Base-by-base conservation (phyloP, 768 basidiomycete genomes). In the Obba rivulosa region DNA sequence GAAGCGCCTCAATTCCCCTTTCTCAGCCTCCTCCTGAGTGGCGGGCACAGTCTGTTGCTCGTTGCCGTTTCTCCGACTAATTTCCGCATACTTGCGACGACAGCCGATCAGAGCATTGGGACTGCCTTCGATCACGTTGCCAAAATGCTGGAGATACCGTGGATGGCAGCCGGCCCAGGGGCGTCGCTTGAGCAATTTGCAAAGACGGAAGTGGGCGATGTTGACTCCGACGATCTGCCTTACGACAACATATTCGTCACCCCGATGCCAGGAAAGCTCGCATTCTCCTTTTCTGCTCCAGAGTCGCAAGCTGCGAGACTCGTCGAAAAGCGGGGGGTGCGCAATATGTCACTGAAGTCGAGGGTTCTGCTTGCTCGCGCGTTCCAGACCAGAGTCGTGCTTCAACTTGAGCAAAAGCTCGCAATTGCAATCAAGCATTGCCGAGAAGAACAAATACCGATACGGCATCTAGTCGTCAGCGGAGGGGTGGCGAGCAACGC, bases 401-500 rank as follows among this genome's bases (percentile, higher is more conserved):
- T 61, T 8, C 92, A 94, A 44, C 70, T 97, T 0, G 82, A 81
- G 57, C 78, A 81, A 39, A 96, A 94, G 66, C 68, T 95, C 9
- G 46, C 62, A 2, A 66, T 87, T 18, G 84, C 72, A 1, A 52
- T 83, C 34, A 57, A 67, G 20, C 68, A 63, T 69, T 80, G 80
- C 51, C 46, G 56, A 44, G 49, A 59, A 8, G 57, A 72, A 20
- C 74, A 68, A n/a, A 62, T 81, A 1, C 45, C 57, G 8, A 66
- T 89, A 3, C 64, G 63, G 10, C 72, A 83, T 46, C 55, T 98
- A 21, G 89, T 96, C 1, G 81, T 88, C 14, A 92, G 91, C 50
- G 95, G 95, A 0, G 95, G 95, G 2, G 95, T 99, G 0, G 95
- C 94, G 14, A 91, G 90, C 56, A 99, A 99, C 57, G 39, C 54